Conservation (phyloP, 176 grass and related monocot species). For the Zizania latifolia region DNA sequence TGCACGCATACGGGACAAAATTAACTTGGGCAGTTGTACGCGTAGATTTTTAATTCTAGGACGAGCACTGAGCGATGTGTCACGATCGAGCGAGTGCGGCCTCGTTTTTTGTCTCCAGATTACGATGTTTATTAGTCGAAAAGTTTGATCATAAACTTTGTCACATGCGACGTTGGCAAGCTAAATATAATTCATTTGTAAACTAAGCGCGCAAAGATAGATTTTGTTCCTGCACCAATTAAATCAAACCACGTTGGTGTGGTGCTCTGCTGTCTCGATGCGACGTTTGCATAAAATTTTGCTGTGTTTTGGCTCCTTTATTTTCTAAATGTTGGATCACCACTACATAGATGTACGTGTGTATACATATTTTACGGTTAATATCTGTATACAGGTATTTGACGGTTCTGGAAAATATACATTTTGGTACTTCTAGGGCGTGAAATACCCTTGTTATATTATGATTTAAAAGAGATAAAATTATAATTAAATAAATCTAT, state of each 20-base stretch:
- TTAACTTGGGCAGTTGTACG: neutral
- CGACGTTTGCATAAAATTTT: conserved; percentile 24
- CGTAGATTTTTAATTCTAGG: neutral
- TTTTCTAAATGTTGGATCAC: too few relatives aligned
- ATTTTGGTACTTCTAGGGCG: too few relatives aligned
- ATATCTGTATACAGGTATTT: too few relatives aligned
- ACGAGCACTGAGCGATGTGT: neutral
- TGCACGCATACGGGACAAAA: neutral
- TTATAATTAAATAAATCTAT: too few relatives aligned
- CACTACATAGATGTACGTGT: too few relatives aligned
- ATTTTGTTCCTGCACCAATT: conserved; percentile 36
- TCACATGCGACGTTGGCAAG: neutral
- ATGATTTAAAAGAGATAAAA: too few relatives aligned
- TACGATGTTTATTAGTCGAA: neutral
- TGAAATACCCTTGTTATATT: too few relatives aligned
- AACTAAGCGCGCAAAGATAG: neutral
- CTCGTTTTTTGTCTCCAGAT: neutral
- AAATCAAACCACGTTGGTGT: neutral
- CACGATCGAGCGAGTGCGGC: neutral
- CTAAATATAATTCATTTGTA: too few relatives aligned
- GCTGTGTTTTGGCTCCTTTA: neutral
- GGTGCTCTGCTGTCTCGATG: neutral
- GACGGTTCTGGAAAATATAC: too few relatives aligned
- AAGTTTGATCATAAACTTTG: neutral
- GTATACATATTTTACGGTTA: too few relatives aligned